phyloP scores from a whole-genome alignment of 495 filamentous ascomycete species.

The Elasticomyces elasticus region DNA sequence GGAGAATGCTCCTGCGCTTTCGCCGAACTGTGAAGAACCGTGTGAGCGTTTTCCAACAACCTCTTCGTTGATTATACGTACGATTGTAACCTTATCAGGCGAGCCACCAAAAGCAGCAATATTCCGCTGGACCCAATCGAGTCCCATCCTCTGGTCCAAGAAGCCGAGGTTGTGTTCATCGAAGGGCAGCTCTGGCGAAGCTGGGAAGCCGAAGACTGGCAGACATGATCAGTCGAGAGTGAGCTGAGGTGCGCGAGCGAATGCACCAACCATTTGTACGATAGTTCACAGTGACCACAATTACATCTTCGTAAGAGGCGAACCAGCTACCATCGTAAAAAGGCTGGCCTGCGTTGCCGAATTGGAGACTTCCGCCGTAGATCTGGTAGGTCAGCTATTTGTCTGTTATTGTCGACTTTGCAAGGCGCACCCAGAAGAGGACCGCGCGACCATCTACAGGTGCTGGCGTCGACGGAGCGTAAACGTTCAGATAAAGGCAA shows the following conservation, averaged over 20 bases:
- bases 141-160: constrained; percentile 26
- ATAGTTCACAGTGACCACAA: constrained; percentile 26
- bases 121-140: constrained; percentile 27
- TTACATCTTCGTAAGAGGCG: constrained; percentile 24
- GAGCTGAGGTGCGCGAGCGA: neutral
- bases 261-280: constrained; percentile 20
- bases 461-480: constrained; percentile 24
- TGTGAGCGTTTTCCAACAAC: neutral
- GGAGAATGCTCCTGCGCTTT: constrained; percentile 20
- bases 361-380: constrained; percentile 26
- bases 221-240: neutral
- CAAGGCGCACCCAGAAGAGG: constrained; percentile 21
- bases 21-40: constrained; percentile 14
- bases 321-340: constrained; percentile 23
- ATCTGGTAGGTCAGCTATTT: constrained; percentile 14
- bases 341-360: constrained; percentile 25
- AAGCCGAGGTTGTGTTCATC: constrained; percentile 24
- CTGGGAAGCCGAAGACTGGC: constrained; percentile 28
- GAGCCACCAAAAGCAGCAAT: constrained; percentile 26
- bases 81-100: constrained; percentile 23
- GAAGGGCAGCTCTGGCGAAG: constrained; percentile 14
- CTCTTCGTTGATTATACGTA: neutral
- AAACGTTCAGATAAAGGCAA: constrained; percentile 34
- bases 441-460: constrained; percentile 23
- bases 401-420: neutral